phyloP scores from a whole-genome alignment of 495 filamentous ascomycete genomes.

The Cercophora samala region DNA sequence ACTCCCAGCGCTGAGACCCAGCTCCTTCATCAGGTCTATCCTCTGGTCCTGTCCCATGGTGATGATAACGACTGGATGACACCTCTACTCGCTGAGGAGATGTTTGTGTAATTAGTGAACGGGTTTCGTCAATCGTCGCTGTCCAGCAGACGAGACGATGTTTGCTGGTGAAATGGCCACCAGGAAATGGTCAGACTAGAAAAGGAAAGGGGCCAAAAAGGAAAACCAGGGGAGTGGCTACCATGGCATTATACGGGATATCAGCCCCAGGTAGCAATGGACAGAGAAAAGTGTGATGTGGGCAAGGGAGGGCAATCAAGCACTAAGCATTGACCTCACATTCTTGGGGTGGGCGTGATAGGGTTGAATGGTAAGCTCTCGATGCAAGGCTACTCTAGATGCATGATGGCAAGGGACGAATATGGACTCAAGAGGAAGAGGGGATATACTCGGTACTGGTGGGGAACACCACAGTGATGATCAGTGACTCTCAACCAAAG shows the following conservation, averaged over 20 bases:
- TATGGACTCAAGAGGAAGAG: background rate
- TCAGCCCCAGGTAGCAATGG: background rate
- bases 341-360: conserved; percentile 15
- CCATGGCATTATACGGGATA: conserved; percentile 5
- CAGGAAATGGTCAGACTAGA: conserved; percentile 11
- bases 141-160: conserved; percentile 33
- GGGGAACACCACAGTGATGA: background rate
- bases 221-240: conserved; percentile 10
- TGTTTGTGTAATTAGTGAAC: conserved; percentile 11
- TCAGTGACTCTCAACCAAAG: background rate
- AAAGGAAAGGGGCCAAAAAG: conserved; percentile 5
- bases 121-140: conserved; percentile 31
- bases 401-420: conserved; percentile 13
- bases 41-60: conserved; percentile 21
- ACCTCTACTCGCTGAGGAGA: conserved; percentile 21
- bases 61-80: conserved; percentile 14
- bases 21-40: conserved; percentile 25
- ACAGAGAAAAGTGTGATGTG: background rate
- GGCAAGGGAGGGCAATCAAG: conserved; percentile 7
- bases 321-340: conserved; percentile 21
- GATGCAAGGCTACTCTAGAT: conserved; percentile 6
- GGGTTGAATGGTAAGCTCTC: conserved; percentile 9
- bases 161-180: conserved; percentile 7
- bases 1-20: conserved; percentile 22
- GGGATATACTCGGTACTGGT: background rate